phyloP scores from a whole-genome alignment of 306 rosid genomes.

The Quercus cerris region DNA sequence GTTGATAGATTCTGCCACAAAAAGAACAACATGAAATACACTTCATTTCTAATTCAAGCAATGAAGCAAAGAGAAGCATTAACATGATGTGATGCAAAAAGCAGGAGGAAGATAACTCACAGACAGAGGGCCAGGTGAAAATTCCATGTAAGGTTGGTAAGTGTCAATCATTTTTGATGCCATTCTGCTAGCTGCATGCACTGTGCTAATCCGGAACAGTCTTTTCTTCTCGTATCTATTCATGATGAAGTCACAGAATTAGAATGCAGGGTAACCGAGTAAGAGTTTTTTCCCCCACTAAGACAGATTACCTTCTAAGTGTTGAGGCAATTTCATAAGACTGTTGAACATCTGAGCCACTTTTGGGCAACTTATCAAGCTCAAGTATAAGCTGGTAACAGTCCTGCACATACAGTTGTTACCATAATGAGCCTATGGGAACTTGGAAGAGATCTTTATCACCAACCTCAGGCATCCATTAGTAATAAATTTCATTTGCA shows the following conservation, averaged over 20 bases:
- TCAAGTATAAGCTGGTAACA: conserved; percentile 44
- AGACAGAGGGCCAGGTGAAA: conserved; percentile 25
- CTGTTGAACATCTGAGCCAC: conserved; percentile 1
- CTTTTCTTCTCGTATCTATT: conserved; percentile 44
- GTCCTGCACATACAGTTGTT: conserved; percentile 30
- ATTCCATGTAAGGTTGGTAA: conserved; percentile 32
- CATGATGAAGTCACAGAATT: neutral
- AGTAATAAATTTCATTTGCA: no score
- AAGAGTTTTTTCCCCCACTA: neutral
- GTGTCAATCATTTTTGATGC: conserved; percentile 35
- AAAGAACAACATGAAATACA: neutral
- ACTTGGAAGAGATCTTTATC: no score
- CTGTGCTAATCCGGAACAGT: conserved; percentile 23
- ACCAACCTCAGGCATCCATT: no score
- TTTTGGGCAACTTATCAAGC: conserved; percentile 30
- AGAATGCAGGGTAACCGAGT: neutral
- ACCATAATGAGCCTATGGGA: neutral
- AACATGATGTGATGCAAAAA: neutral
- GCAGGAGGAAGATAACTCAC: conserved; percentile 22
- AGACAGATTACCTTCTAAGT: conserved; percentile 36
- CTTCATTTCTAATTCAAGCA: neutral
- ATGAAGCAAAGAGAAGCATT: neutral
- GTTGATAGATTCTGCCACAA: conserved; percentile 8
- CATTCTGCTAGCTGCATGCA: conserved; percentile 42
- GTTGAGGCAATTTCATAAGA: conserved; percentile 30